Conservation (phyloP, 2,329 filamentous ascomycete genomes). For the Dactylellina drechsleri region DNA sequence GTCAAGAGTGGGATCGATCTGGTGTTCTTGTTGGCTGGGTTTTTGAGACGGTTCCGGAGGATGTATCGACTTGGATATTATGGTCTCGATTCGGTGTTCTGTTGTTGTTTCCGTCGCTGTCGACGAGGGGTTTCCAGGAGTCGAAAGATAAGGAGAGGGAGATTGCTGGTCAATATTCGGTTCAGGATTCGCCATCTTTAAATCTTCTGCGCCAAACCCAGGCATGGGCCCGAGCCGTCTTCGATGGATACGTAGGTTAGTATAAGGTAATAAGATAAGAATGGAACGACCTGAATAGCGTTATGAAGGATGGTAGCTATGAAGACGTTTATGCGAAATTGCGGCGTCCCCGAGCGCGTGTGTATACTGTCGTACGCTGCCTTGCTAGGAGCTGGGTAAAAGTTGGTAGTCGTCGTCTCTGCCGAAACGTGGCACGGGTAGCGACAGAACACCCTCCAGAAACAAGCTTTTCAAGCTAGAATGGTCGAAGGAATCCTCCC, state of each 20-base stretch:
- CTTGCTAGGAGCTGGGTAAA: not conserved
- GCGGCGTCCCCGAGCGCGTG: conserved; percentile 23
- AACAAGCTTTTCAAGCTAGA: conserved; percentile 13
- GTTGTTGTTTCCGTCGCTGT: conserved; percentile 25
- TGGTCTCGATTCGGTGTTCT: conserved; percentile 37
- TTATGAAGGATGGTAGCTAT: conserved; percentile 8
- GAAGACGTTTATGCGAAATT: conserved; percentile 14
- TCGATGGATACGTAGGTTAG: not conserved
- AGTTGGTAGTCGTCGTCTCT: conserved; percentile 28
- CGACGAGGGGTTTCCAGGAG: conserved; percentile 31
- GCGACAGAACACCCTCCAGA: not conserved
- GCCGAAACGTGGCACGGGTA: conserved; percentile 45
- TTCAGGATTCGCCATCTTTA: conserved; percentile 52
- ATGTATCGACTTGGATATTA: conserved; percentile 34
- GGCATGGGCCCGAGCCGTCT: conserved; percentile 41
- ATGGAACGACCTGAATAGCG: not conserved
- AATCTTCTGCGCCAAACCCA: conserved; percentile 34
- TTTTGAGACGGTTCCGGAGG: conserved; percentile 14
- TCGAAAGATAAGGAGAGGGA: conserved; percentile 48
- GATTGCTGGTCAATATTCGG: conserved; percentile 40
- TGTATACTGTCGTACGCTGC: not conserved
- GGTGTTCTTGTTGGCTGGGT: conserved; percentile 21
- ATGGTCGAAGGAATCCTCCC: not conserved
- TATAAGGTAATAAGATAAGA: not conserved
- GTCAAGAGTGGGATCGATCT: conserved; percentile 47